A percentile compares a stretch with the other conserved stretches of the same genome.
These are phyloP conservation scores for Heterobasidion irregulare DNA, from an alignment of 1,284 basidiomycete genomes.

Conservation along the genomic window DNA sequence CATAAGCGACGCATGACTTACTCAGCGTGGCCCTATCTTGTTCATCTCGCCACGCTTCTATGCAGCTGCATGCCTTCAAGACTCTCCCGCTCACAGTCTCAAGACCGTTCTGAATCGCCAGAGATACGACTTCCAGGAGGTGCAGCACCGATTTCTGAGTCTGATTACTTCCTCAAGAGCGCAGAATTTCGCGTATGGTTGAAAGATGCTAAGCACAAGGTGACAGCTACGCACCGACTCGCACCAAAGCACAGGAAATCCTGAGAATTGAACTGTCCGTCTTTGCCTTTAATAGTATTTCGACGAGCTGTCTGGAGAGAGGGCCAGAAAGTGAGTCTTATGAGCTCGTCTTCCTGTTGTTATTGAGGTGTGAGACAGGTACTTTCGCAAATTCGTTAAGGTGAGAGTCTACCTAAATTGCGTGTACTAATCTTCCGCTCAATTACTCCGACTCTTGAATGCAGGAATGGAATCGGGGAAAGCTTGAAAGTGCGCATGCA, in stretches of 20 bases:
- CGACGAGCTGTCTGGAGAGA: slow-evolving; percentile 67
- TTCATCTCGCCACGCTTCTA: too few relatives aligned
- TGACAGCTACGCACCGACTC: slow-evolving; percentile 20
- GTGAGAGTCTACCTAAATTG: slow-evolving; percentile 21
- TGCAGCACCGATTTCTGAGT: slow-evolving; percentile 51
- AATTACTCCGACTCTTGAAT: not conserved
- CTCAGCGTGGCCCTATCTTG: too few relatives aligned
- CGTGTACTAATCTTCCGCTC: not conserved
- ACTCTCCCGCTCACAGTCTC: slow-evolving; percentile 15
- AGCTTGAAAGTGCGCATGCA: slow-evolving; percentile 42
- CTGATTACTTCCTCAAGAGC: slow-evolving; percentile 73
- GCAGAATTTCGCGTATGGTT: slow-evolving; percentile 73
- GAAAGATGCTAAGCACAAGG: slow-evolving; percentile 71
- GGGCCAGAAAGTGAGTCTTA: slow-evolving; percentile 53
- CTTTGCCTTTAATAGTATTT: slow-evolving; percentile 45
- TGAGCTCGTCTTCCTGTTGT: slow-evolving; percentile 13
- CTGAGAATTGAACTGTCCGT: not conserved
- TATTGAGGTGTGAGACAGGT: slow-evolving; percentile 36
- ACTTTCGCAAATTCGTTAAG: slow-evolving; percentile 81
- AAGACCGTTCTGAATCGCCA: slow-evolving; percentile 35
- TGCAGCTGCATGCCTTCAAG: not conserved
- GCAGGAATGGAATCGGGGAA: slow-evolving; percentile 60
- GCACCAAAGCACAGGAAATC: not conserved
- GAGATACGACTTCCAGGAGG: slow-evolving; percentile 40
- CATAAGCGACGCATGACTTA: too few relatives aligned